Percentiles rank a stretch among this genome's conserved stretches.
Conservation (phyloP, 176 grass and related monocot species). For the Aechmea fasciata region DNA sequence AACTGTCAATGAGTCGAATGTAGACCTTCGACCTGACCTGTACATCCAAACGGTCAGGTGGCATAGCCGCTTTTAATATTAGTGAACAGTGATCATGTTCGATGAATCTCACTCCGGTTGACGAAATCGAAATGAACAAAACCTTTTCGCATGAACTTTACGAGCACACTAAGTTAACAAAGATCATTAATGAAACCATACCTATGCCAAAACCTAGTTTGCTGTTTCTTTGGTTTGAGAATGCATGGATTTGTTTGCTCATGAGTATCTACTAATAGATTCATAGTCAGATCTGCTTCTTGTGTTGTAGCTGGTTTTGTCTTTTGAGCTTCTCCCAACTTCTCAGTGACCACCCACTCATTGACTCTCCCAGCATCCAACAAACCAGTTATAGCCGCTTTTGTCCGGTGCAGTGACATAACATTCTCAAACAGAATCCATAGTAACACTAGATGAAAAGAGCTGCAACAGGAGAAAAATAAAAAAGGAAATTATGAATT, state of each 20-base stretch:
- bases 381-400: constrained; percentile 51
- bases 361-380: constrained; percentile 76
- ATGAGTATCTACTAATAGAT: constrained; percentile 28
- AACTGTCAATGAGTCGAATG: too few relatives aligned
- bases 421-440: constrained; percentile 95
- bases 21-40: too few relatives aligned
- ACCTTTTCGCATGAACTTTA: background rate
- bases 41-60: too few relatives aligned
- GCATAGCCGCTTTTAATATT: too few relatives aligned
- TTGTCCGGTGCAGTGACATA: constrained; percentile 76
- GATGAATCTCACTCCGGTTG: too few relatives aligned
- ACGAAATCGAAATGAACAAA: background rate
- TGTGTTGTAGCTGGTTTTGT: constrained; percentile 37
- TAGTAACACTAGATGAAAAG: constrained; percentile 78
- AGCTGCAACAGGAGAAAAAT: constrained; percentile 28
- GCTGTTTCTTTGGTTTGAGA: constrained; percentile 39
- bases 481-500: background rate
- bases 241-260: constrained; percentile 29
- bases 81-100: too few relatives aligned
- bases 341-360: constrained; percentile 95
- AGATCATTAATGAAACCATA: constrained; percentile 22
- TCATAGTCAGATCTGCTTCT: constrained; percentile 27
- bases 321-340: constrained; percentile 62
- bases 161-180: background rate
- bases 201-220: constrained; percentile 41